Percentiles rank a stretch among this genome's conserved stretches.
These are phyloP conservation scores for Triticum turgidum DNA, from an alignment of 176 grass and related monocot species.

Conservation along the genomic window DNA sequence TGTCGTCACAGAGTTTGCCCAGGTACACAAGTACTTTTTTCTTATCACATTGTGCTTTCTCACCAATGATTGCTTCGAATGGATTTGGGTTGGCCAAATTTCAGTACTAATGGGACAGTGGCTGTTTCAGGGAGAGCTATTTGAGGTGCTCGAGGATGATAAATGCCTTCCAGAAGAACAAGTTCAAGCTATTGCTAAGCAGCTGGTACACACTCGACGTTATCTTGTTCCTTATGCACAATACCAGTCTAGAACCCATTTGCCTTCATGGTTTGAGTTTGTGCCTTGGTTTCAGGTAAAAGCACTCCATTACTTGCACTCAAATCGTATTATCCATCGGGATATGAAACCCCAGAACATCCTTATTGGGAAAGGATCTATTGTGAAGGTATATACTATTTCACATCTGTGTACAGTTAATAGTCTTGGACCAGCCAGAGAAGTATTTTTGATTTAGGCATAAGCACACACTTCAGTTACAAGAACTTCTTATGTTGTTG, in stretches of 20 bases:
- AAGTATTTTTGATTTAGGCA: not conserved
- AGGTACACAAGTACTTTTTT: conserved; percentile 49
- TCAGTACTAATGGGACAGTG: conserved; percentile 7
- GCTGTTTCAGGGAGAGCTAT: conserved; percentile 79
- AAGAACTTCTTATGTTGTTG: not conserved
- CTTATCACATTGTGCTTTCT: not conserved
- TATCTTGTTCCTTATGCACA: not conserved
- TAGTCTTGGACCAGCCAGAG: not conserved
- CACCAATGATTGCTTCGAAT: not conserved
- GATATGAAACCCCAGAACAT: conserved; percentile 99
- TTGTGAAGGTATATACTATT: conserved; percentile 74
- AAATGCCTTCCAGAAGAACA: conserved; percentile 95
- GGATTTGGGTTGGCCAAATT: not conserved
- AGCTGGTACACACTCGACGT: conserved; percentile 51
- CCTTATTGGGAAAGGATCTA: conserved; percentile 86
- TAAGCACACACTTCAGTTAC: not conserved
- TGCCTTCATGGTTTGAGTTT: conserved; percentile 23
- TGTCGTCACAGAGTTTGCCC: conserved; percentile 95
- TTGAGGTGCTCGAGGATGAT: conserved; percentile 97
- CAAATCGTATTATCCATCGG: conserved; percentile 89
- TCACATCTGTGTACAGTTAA: not conserved
- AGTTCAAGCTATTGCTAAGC: conserved; percentile 98
- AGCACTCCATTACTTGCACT: conserved; percentile 91
- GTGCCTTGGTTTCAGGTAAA: conserved; percentile 61
- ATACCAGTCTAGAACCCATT: not conserved